Evolutionary conservation across 139 green algal genomes (phyloP).

Genomic region (Volvox africanus): DNA sequence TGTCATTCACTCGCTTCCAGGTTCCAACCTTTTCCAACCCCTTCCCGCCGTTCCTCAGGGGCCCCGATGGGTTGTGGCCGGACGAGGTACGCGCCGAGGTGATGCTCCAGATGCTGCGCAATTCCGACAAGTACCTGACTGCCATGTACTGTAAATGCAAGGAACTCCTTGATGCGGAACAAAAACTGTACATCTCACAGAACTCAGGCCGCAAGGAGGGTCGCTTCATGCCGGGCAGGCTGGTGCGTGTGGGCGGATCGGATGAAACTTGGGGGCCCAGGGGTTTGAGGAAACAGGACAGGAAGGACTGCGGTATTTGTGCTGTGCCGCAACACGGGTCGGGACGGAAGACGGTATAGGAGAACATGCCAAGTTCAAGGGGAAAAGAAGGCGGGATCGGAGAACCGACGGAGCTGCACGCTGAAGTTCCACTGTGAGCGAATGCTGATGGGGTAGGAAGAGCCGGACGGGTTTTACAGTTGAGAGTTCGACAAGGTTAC

Average conservation of each 20-base stretch:
- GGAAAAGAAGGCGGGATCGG: not conserved
- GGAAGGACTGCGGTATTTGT: not conserved
- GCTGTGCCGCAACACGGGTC: not conserved
- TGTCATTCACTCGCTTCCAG: not conserved
- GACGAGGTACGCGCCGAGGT: not conserved
- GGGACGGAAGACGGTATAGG: not conserved
- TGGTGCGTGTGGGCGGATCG: not conserved
- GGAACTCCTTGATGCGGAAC: not conserved
- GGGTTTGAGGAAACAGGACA: not conserved
- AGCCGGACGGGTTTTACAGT: not conserved
- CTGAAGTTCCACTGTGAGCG: not conserved
- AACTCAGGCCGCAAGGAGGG: not conserved
- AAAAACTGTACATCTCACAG: not conserved
- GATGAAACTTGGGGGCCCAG: not conserved
- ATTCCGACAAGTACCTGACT: not conserved
- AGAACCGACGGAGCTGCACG: not conserved
- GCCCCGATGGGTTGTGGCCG: not conserved
- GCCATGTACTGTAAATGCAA: constrained; percentile 9
- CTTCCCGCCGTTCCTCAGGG: not conserved
- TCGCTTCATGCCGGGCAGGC: not conserved
- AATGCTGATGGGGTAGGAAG: not conserved
- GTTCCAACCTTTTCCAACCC: not conserved
- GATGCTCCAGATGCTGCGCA: not conserved
- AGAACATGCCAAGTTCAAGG: not conserved
- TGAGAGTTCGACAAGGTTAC: not conserved